phyloP scores from a whole-genome alignment of 2,329 filamentous ascomycete species.

The Fusarium redolens region DNA sequence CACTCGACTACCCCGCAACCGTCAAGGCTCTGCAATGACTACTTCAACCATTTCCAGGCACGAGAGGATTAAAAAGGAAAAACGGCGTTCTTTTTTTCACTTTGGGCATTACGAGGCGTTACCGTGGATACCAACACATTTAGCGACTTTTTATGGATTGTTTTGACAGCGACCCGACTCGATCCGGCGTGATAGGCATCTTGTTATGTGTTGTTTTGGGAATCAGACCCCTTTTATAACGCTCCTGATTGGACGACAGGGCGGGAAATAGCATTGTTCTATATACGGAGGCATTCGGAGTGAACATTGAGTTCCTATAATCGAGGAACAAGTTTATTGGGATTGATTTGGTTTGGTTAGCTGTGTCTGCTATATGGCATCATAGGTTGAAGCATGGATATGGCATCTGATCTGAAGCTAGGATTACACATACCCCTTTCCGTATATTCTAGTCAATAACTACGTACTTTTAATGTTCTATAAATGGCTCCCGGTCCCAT shows the following conservation, averaged over 20 bases:
- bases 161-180: constrained; percentile 34
- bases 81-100: constrained; percentile 34
- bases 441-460: constrained; percentile 42
- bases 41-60: constrained; percentile 42
- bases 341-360: constrained; percentile 9
- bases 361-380: constrained; percentile 18
- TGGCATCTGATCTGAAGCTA: constrained; percentile 31
- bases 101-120: constrained; percentile 37
- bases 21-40: constrained; percentile 36
- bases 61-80: constrained; percentile 28
- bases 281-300: constrained; percentile 16
- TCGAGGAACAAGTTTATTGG: constrained; percentile 18
- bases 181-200: constrained; percentile 34
- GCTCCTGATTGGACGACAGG: constrained; percentile 6
- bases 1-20: constrained; percentile 35
- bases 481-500: constrained; percentile 19
- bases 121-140: constrained; percentile 38
- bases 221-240: constrained; percentile 19
- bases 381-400: constrained; percentile 15
- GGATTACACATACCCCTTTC: constrained; percentile 46
- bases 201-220: constrained; percentile 30
- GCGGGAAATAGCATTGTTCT: constrained; percentile 27
- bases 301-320: constrained; percentile 8
- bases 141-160: constrained; percentile 34
- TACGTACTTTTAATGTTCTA: constrained; percentile 35